phyloP scores from a whole-genome alignment of 768 basidiomycete genomes.

The Rhizopogon roseolus region DNA sequence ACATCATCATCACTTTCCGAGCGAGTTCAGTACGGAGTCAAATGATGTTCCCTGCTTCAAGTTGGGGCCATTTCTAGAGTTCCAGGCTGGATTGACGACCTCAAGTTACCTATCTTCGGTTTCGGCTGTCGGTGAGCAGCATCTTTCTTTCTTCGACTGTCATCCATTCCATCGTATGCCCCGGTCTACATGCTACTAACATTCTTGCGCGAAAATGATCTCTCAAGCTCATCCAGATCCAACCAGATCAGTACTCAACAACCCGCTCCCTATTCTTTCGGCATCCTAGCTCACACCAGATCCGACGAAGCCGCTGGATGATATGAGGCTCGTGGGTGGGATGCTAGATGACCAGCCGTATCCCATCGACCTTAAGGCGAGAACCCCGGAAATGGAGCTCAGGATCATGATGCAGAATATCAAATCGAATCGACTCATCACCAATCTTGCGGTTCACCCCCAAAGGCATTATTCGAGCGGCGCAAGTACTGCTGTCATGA shows the following conservation, averaged over 20 bases:
- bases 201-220: slow-evolving; percentile 12
- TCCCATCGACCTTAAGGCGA: not conserved
- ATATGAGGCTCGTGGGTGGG: slow-evolving; percentile 45
- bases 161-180: slow-evolving; percentile 40
- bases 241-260: slow-evolving; percentile 41
- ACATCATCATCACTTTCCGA: too few species aligned
- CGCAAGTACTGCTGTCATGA: too few species aligned
- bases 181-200: slow-evolving; percentile 47
- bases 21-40: too few species aligned
- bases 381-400: not conserved
- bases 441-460: too few species aligned
- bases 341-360: slow-evolving; percentile 21
- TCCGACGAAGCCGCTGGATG: slow-evolving; percentile 50
- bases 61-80: slow-evolving; percentile 26
- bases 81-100: slow-evolving; percentile 15
- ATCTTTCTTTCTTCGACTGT: not conserved
- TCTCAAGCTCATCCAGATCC: not conserved
- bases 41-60: too few species aligned
- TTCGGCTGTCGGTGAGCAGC: slow-evolving; percentile 33
- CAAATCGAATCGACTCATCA: too few species aligned
- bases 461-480: too few species aligned
- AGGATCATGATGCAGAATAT: too few species aligned
- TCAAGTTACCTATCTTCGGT: slow-evolving; percentile 43
- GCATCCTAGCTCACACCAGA: slow-evolving; percentile 51
- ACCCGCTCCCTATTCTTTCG: slow-evolving; percentile 53